Conservation (phyloP, 1,284 basidiomycete species). For the Pseudozyma hubeiensis region DNA sequence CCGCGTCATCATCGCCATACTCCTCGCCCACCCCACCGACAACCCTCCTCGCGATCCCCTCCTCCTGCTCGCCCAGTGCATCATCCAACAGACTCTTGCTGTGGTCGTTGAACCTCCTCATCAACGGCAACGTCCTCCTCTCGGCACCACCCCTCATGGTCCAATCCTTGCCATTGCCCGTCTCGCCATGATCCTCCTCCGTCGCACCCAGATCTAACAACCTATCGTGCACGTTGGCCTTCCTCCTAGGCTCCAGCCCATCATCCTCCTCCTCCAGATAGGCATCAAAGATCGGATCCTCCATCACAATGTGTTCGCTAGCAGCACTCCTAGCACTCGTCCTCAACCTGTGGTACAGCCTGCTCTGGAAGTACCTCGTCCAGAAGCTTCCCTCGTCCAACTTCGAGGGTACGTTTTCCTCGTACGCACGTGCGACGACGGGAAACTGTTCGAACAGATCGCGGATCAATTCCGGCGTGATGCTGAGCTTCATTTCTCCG, state of each 20-base stretch:
- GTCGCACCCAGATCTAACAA: conserved; percentile 90
- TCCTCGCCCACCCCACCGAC: conserved; percentile 64
- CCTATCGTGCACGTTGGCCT: conserved; percentile 78
- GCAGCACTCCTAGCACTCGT: conserved; percentile 89
- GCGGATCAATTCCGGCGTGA: conserved; percentile 90
- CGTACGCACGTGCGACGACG: conserved; percentile 89
- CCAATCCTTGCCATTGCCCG: conserved; percentile 85
- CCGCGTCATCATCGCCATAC: conserved; percentile 35
- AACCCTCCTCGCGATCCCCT: conserved; percentile 46
- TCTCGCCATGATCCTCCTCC: conserved; percentile 90
- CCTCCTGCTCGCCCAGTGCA: conserved; percentile 62
- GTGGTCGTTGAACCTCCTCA: conserved; percentile 97
- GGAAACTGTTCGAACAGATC: conserved; percentile 99
- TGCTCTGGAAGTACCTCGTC: conserved; percentile 94
- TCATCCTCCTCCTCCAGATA: conserved; percentile 96
- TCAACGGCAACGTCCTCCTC: conserved; percentile 86
- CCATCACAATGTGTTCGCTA: conserved; percentile 84
- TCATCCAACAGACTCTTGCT: conserved; percentile 84
- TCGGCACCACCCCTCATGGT: conserved; percentile 97
- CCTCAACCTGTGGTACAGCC: conserved; percentile 91
- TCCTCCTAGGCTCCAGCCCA: conserved; percentile 81
- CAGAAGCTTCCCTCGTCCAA: conserved; percentile 91
- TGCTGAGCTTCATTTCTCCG: conserved; percentile 80
- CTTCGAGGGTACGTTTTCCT: conserved; percentile 89
- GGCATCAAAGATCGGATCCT: conserved; percentile 93